Conservation (phyloP, 2,329 filamentous ascomycete genomes). For the Monilinia polystroma region DNA sequence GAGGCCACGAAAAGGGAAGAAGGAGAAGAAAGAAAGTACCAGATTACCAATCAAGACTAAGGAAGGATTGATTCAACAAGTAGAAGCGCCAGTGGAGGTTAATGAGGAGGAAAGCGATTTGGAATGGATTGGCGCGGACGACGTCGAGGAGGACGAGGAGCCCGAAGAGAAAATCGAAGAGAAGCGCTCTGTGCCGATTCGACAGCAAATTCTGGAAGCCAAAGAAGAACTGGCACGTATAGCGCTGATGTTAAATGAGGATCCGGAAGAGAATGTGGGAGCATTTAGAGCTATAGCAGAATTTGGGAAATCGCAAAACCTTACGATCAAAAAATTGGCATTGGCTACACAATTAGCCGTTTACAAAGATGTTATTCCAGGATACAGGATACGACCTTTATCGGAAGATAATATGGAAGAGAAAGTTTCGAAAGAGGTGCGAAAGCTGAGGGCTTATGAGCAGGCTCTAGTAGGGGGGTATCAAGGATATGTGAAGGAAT, state of each 20-base stretch:
- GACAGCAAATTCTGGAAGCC: conserved; percentile 78
- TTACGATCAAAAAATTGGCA: conserved; percentile 79
- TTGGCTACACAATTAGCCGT: conserved; percentile 84
- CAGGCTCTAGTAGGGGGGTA: conserved; percentile 84
- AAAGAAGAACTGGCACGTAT: conserved; percentile 91
- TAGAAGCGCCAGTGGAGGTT: conserved; percentile 50
- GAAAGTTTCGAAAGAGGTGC: conserved; percentile 90
- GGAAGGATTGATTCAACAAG: conserved; percentile 68
- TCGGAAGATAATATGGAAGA: conserved; percentile 70
- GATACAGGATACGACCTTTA: conserved; percentile 86
- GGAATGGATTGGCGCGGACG: conserved; percentile 61
- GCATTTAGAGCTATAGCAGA: conserved; percentile 76
- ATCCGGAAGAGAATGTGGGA: conserved; percentile 84
- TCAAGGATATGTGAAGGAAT: conserved; percentile 75
- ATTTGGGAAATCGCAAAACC: conserved; percentile 67
- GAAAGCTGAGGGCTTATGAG: conserved; percentile 78
- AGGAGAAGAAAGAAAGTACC: conserved; percentile 68
- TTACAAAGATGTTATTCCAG: conserved; percentile 94
- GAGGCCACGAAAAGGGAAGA: conserved; percentile 70
- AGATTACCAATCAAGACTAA: conserved; percentile 83
- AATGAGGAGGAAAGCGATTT: conserved; percentile 61
- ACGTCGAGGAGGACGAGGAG: conserved; percentile 48
- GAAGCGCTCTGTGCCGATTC: conserved; percentile 65
- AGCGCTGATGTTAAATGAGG: conserved; percentile 79
- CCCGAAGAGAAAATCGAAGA: conserved; percentile 52